Evolutionary conservation across 164 flowering plant species (phyloP).

Genomic region (grape (Vitis vinifera)): ASM3070453v1 NC_081819.1:17494001-17494500

Average conservation of each 20-base stretch:
- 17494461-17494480: conserved; percentile 87
- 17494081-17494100: conserved; percentile 66
- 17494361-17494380: conserved; percentile 87
- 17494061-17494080: conserved; percentile 81
- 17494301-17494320: conserved; percentile 86
- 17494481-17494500: conserved; percentile 82
- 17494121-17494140: conserved; percentile 81
- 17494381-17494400: conserved; percentile 83
- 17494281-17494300: conserved; percentile 70
- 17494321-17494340: conserved; percentile 93
- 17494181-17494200: conserved; percentile 75
- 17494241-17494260: conserved; percentile 89
- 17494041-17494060: conserved; percentile 70
- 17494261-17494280: conserved; percentile 75
- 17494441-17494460: conserved; percentile 93
- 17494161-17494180: conserved; percentile 93
- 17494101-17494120: conserved; percentile 85
- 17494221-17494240: conserved; percentile 87
- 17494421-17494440: conserved; percentile 94
- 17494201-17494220: conserved; percentile 64
- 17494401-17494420: conserved; percentile 87
- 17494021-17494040: conserved; percentile 93
- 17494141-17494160: conserved; percentile 81
- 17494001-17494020: conserved; percentile 89
- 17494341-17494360: conserved; percentile 98